A percentile compares a stretch with the other conserved stretches of the same genome.
Conservation (phyloP, 2,329 filamentous ascomycete species). For the Xylariomycetidae sp. region DNA sequence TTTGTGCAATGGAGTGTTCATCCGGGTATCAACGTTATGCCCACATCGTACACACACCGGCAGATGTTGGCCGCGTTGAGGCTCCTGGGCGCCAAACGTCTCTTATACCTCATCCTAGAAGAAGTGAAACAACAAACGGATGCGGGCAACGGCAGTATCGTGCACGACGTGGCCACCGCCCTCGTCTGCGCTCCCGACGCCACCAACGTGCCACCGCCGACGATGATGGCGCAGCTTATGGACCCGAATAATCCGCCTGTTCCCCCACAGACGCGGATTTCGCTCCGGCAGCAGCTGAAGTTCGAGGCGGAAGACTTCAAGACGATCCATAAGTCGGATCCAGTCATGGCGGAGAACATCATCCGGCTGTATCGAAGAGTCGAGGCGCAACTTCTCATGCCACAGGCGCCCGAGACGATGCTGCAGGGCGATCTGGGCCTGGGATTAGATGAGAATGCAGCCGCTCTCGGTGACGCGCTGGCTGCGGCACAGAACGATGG, state of each 20-base stretch:
- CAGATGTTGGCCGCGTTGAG: constrained; percentile 57
- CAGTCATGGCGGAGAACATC: constrained; percentile 51
- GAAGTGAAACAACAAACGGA: constrained; percentile 60
- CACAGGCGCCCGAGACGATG: constrained; percentile 31
- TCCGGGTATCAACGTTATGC: constrained; percentile 47
- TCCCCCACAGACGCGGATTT: constrained; percentile 41
- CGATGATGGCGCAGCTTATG: constrained; percentile 26
- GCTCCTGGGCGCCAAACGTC: constrained; percentile 54
- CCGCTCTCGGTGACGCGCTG: constrained; percentile 34
- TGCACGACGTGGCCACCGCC: constrained; percentile 63
- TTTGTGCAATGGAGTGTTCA: constrained; percentile 63
- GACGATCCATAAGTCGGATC: constrained; percentile 50
- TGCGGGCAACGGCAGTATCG: constrained; percentile 51
- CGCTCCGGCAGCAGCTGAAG: constrained; percentile 54
- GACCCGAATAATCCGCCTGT: constrained; percentile 29
- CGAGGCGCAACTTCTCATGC: constrained; percentile 54
- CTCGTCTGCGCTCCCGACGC: constrained; percentile 63
- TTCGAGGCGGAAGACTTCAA: constrained; percentile 52
- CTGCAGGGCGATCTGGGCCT: constrained; percentile 38
- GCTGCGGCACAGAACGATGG: constrained; percentile 35
- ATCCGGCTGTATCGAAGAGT: constrained; percentile 59
- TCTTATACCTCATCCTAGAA: constrained; percentile 59
- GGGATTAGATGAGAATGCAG: constrained; percentile 32
- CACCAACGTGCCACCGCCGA: constrained; percentile 34
- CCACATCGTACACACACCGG: constrained; percentile 65